phyloP scores from a whole-genome alignment of 2,329 filamentous ascomycete genomes.

The Claviceps maximensis region DNA sequence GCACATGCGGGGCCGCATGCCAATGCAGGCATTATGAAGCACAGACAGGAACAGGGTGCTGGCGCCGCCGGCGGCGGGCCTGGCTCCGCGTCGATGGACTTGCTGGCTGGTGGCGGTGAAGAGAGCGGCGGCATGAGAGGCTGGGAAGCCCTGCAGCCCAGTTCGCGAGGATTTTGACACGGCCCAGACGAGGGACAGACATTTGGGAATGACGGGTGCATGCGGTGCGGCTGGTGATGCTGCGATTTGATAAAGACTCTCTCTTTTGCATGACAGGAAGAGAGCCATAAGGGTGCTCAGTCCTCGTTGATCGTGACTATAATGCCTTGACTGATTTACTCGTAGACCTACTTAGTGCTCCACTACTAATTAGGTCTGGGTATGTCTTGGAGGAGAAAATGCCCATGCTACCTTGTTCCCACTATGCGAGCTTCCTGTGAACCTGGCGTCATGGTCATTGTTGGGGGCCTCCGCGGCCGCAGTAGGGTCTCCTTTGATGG shows the following conservation, averaged over 20 bases:
- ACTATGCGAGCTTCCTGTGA: too few species aligned
- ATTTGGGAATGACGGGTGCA: neutral
- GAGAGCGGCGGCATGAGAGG: slow-evolving; percentile 29
- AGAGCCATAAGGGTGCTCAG: too few species aligned
- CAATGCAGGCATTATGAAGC: neutral
- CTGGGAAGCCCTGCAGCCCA: slow-evolving; percentile 44
- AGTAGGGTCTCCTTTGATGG: slow-evolving; percentile 30
- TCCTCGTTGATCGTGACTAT: too few species aligned
- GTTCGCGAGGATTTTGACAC: slow-evolving; percentile 14
- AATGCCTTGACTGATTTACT: too few species aligned
- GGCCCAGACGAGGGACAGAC: too few species aligned
- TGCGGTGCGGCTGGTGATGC: too few species aligned
- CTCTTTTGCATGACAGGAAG: too few species aligned
- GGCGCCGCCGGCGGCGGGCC: neutral
- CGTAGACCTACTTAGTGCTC: too few species aligned
- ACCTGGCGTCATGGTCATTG: slow-evolving; percentile 43
- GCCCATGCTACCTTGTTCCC: too few species aligned
- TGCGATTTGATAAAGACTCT: too few species aligned
- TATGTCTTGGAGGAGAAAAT: too few species aligned
- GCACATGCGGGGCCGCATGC: slow-evolving; percentile 6
- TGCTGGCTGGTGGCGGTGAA: slow-evolving; percentile 31
- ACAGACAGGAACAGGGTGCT: neutral
- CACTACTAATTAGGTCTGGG: too few species aligned
- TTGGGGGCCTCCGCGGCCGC: slow-evolving; percentile 12
- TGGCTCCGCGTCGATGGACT: slow-evolving; percentile 16